Evolutionary conservation across 208 protist species (phyloP), one percentile per base, ranked within the genome.

Genomic region (Leishmania tarentolae): DNA sequence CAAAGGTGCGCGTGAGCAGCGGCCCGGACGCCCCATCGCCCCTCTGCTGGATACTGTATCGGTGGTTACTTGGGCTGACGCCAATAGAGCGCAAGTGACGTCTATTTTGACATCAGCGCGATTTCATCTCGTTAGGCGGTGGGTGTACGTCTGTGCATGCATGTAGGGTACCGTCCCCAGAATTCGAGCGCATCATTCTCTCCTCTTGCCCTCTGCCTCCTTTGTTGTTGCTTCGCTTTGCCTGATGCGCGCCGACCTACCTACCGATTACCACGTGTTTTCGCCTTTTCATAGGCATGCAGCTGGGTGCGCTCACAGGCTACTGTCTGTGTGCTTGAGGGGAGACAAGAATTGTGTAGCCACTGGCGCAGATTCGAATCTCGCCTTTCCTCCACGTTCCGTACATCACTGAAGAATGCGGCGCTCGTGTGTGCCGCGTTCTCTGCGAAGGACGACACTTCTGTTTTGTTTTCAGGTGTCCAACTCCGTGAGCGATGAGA

Each of bases 401-500:
- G 40, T 17, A 40, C 56, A 17, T 11, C 24, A 28, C 4, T 74
- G 59, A 40, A 52, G 61, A 46, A 80, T 84, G 78, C 85, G 52
- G 68, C 79, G 77, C 6, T 72, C 73, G 40, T 63, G 73, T 3
- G 59, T 9, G 28, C 17, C 35, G 59, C 59, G 31, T 35, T 35
- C 59, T 7, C 40, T 70, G 19, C 56, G 76, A 37, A 47, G 63
- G 76, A 72, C 76, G 35, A 28, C 63, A 35, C 42, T 15, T 0
- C 75, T 86, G 70, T 63, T 35, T 42, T 61, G 44, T 46, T 78
- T 86, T 31, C 71, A 83, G n/a, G 53, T 87, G 31, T 83, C 81
- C 21, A 85, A 76, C 13, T 82, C 71, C 2, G 80, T 86, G 8
- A 79, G 80, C 47, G 87, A 90, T 37, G 87, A 90, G 73, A 63